Evolutionary conservation across 1,284 basidiomycete species (phyloP).

Genomic region (Fistulina hepatica): DNA sequence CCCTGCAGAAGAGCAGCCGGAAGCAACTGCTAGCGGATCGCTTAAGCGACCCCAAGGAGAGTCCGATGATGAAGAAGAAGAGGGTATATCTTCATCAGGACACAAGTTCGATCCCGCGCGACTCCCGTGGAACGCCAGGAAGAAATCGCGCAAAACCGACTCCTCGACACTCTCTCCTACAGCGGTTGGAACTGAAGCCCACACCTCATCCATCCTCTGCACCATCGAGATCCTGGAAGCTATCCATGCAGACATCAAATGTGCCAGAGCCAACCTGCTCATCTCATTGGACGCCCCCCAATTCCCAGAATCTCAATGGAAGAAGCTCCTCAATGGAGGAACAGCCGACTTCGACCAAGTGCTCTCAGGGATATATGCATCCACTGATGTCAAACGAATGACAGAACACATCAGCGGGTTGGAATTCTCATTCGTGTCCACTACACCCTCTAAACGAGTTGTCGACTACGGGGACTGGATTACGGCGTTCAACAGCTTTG

Average conservation of each 20-base stretch:
- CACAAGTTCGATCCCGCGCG: neutral
- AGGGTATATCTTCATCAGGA: neutral
- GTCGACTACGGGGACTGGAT: slow-evolving; percentile 20
- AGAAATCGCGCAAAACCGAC: no score
- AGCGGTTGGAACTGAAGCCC: neutral
- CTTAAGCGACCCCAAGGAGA: neutral
- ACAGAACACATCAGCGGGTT: no score
- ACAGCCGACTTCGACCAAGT: slow-evolving; percentile 18
- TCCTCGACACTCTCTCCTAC: neutral
- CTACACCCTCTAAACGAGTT: slow-evolving; percentile 16
- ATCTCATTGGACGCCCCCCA: slow-evolving; percentile 6
- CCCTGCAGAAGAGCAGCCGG: neutral
- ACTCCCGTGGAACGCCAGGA: neutral
- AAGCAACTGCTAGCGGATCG: no score
- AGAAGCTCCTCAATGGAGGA: slow-evolving; percentile 10
- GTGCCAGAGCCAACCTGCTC: slow-evolving; percentile 2
- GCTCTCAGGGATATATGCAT: slow-evolving; percentile 14
- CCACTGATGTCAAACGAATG: no score
- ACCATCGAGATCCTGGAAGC: neutral
- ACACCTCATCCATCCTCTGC: no score
- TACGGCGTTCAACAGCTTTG: slow-evolving; percentile 16
- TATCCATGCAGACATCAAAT: neutral
- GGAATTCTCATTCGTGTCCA: no score
- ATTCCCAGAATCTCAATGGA: slow-evolving; percentile 14
- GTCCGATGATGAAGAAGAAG: neutral